Evolutionary conservation across 2,329 filamentous ascomycete genomes (phyloP), one percentile per base, ranked within the genome.

Genomic region (Grosmannia serpens): DNA sequence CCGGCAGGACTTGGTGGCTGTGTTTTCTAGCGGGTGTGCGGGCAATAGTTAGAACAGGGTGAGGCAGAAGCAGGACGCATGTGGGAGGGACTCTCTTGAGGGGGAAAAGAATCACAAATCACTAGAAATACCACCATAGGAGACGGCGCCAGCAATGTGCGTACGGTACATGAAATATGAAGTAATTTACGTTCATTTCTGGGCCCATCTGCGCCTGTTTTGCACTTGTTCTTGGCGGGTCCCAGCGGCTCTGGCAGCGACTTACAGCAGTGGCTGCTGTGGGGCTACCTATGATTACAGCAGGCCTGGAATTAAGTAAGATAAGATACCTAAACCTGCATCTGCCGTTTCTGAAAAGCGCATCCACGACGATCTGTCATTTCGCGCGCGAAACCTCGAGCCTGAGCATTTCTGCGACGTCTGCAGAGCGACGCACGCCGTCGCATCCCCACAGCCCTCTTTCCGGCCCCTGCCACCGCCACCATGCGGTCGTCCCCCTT

Each of bases 111-210:
- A 29, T 31, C 26, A 27, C 26, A 50, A 29, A 54, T 13, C 20
- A n/a, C 35, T 54, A 54, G 52, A 54, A 29, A 54, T 54, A 44
- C 52, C 52, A 44, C 22, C 33, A 24, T 15, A 22, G 52, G 35
- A 5, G 29, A 50, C 51, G 52, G 52, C 52, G 52, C 52, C 33
- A 54, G 52, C 52, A 54, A 54, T 54, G 52, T 41, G 52, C 52
- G 52, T 54, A 26, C 15, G 20, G 10, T 46, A 53, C 51, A 44
- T 54, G 22, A 8, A 54, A 44, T 54, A 24, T 38, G 5, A 44
- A 38, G 52, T 54, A 26, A 24, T 54, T 50, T 50, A 50, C 20
- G 10, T 24, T 24, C 31, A 15, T 17, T 35, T 24, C n/a, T n/a
- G n/a, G n/a, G n/a, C n/a, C n/a, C n/a, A n/a, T n/a, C n/a, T n/a